Percentiles rank a stretch among this genome's conserved stretches.
These are phyloP conservation scores for Fusarium sp. DNA, from an alignment of 2,329 filamentous ascomycete genomes.

Conservation along the genomic window DNA sequence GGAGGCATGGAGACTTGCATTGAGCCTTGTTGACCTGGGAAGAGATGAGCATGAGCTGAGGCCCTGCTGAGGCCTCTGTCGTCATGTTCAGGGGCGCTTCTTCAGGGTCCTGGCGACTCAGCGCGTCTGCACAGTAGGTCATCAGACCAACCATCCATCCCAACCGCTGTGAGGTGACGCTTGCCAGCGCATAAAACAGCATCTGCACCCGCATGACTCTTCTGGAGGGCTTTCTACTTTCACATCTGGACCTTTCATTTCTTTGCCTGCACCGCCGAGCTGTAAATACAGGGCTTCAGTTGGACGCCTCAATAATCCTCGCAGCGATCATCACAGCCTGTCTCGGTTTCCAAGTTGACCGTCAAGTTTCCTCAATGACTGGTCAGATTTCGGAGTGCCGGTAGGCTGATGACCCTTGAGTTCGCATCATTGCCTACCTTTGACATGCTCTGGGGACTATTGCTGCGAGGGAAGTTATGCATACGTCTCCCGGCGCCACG, in stretches of 20 bases:
- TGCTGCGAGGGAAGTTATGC: slow-evolving; percentile 3
- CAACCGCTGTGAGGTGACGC: slow-evolving; percentile 28
- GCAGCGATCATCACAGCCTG: slow-evolving; percentile 30
- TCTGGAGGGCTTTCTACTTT: slow-evolving; percentile 20
- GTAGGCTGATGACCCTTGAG: slow-evolving; percentile 18
- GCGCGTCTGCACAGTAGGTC: slow-evolving; percentile 16
- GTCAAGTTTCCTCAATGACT: slow-evolving; percentile 41
- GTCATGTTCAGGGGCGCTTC: slow-evolving; percentile 43
- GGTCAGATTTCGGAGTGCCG: slow-evolving; percentile 34
- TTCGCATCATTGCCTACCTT: slow-evolving; percentile 27
- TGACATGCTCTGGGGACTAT: slow-evolving; percentile 3
- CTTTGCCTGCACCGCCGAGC: slow-evolving; percentile 27
- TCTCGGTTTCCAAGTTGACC: slow-evolving; percentile 33
- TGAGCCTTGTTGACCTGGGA: slow-evolving; percentile 33
- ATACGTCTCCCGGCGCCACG: slow-evolving; percentile 3
- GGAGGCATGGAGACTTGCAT: slow-evolving; percentile 20
- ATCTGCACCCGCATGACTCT: slow-evolving; percentile 45
- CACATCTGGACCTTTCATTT: slow-evolving; percentile 37
- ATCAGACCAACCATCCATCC: slow-evolving; percentile 23
- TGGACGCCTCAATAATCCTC: slow-evolving; percentile 15
- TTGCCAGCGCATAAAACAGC: slow-evolving; percentile 49
- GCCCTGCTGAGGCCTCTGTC: slow-evolving; percentile 41
- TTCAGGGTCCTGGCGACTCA: slow-evolving; percentile 44
- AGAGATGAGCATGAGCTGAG: slow-evolving; percentile 29
- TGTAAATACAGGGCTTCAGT: slow-evolving; percentile 13